Percentiles rank a stretch among this genome's conserved stretches.
phyloP scores from a whole-genome alignment of 2,329 filamentous ascomycete species.

The Fusarium siculi region DNA sequence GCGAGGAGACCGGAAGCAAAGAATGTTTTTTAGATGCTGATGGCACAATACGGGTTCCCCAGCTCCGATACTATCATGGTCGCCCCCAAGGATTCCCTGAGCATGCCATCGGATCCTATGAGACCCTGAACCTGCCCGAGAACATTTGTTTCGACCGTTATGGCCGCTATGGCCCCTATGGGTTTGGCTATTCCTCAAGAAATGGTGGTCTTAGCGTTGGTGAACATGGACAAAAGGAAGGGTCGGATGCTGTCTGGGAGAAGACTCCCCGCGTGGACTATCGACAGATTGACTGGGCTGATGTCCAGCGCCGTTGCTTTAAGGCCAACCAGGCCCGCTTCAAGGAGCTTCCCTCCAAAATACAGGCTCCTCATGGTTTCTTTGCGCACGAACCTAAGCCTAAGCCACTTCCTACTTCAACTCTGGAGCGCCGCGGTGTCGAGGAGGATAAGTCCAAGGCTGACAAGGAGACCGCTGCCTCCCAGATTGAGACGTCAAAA shows the following conservation, averaged over 20 bases:
- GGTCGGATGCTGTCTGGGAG: slow-evolving; percentile 82
- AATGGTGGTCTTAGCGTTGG: slow-evolving; percentile 87
- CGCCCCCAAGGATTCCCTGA: slow-evolving; percentile 87
- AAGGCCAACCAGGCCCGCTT: slow-evolving; percentile 78
- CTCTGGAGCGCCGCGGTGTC: slow-evolving; percentile 20
- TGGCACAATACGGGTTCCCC: slow-evolving; percentile 73
- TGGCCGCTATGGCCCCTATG: slow-evolving; percentile 88
- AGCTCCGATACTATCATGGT: slow-evolving; percentile 78
- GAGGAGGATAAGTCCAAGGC: slow-evolving; percentile 24
- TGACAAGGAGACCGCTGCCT: slow-evolving; percentile 29
- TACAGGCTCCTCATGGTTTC: slow-evolving; percentile 60
- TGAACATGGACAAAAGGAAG: slow-evolving; percentile 84
- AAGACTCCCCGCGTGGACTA: slow-evolving; percentile 79
- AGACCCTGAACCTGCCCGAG: slow-evolving; percentile 79
- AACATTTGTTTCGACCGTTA: slow-evolving; percentile 95
- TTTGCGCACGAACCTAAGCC: slow-evolving; percentile 55
- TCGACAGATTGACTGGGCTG: slow-evolving; percentile 79
- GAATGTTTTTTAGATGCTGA: slow-evolving; percentile 83
- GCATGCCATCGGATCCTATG: slow-evolving; percentile 86
- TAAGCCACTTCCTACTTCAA: slow-evolving; percentile 1
- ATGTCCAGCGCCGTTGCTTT: slow-evolving; percentile 79
- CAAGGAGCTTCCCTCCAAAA: slow-evolving; percentile 56
- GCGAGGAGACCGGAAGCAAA: slow-evolving; percentile 64
- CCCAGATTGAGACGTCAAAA: background rate
- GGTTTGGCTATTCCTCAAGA: slow-evolving; percentile 82